Evolutionary conservation across 495 filamentous ascomycete genomes (phyloP).

Genomic region (Polyplosphaeria fusca): DNA sequence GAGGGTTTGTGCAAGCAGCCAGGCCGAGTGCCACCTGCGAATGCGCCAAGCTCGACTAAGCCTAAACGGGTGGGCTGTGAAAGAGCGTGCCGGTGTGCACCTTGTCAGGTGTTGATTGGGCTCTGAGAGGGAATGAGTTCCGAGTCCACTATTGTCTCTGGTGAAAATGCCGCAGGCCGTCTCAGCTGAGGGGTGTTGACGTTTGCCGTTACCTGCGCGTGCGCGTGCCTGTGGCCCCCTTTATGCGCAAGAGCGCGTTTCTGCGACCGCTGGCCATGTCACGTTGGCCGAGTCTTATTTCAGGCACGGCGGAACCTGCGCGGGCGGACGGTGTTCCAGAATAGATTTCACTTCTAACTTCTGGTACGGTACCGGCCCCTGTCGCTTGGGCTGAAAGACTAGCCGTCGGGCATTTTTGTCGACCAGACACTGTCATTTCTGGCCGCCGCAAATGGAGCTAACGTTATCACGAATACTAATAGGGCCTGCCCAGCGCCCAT

Average conservation of each 20-base stretch:
- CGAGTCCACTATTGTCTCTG: too few relatives aligned
- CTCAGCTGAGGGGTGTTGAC: too few relatives aligned
- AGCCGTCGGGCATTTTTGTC: not conserved
- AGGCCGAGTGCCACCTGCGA: not conserved
- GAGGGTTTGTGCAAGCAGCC: slow-evolving; percentile 13
- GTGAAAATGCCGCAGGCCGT: slow-evolving; percentile 31
- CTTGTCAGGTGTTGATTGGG: too few relatives aligned
- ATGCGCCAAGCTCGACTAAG: slow-evolving; percentile 3
- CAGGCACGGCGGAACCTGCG: slow-evolving; percentile 1
- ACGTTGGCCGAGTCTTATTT: slow-evolving; percentile 10
- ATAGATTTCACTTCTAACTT: not conserved
- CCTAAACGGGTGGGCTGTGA: too few relatives aligned
- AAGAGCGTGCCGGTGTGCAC: too few relatives aligned
- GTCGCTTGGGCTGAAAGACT: not conserved
- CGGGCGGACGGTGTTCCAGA: slow-evolving; percentile 6
- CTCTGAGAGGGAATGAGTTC: too few relatives aligned
- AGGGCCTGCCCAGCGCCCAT: too few relatives aligned
- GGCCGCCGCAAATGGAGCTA: too few relatives aligned
- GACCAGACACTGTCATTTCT: slow-evolving; percentile 1
- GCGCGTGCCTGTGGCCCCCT: too few relatives aligned
- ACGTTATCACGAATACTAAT: too few relatives aligned
- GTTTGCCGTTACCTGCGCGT: too few relatives aligned
- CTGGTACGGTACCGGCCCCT: not conserved
- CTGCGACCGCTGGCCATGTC: slow-evolving; percentile 4
- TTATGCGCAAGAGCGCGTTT: slow-evolving; percentile 26